These are phyloP conservation scores for Sugiyamaella xylanicola DNA, from an alignment of 1,139 yeast genomes.

Conservation along the genomic window DNA sequence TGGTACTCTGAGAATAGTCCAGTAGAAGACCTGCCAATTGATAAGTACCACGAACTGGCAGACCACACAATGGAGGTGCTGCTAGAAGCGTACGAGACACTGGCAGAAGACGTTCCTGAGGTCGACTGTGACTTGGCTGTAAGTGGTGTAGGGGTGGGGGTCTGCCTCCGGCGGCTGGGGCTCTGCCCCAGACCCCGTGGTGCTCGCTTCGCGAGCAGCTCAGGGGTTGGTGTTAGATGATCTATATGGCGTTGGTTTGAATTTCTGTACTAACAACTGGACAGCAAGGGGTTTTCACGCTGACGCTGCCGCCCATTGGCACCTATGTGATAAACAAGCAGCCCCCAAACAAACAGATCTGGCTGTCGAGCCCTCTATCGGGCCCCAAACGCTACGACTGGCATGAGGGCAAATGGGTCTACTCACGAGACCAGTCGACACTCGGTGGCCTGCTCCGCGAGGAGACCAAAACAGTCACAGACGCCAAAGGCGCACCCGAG, in stretches of 20 bases:
- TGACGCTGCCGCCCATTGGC: slow-evolving; percentile 67
- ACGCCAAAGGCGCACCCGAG: slow-evolving; percentile 25
- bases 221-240: no score
- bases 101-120: slow-evolving; percentile 59
- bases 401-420: slow-evolving; percentile 45
- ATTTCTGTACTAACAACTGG: slow-evolving; percentile 3
- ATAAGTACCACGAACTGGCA: slow-evolving; percentile 60
- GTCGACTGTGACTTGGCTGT: slow-evolving; percentile 74
- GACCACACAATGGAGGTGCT: slow-evolving; percentile 66
- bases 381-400: slow-evolving; percentile 73
- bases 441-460: slow-evolving; percentile 43
- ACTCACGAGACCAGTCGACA: slow-evolving; percentile 43
- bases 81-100: slow-evolving; percentile 62
- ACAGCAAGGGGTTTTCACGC: slow-evolving; percentile 74
- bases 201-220: not conserved
- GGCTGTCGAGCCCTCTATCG: slow-evolving; percentile 90
- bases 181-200: not conserved
- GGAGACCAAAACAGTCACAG: slow-evolving; percentile 39
- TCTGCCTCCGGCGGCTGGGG: not conserved
- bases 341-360: slow-evolving; percentile 90
- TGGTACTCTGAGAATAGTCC: not conserved
- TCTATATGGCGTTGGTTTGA: no score
- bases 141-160: no score
- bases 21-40: slow-evolving; percentile 22
- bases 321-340: slow-evolving; percentile 89